Evolutionary conservation across 495 filamentous ascomycete species (phyloP), one percentile per base, ranked within the genome.

Genomic region (Aspergillus conjunctus): DNA sequence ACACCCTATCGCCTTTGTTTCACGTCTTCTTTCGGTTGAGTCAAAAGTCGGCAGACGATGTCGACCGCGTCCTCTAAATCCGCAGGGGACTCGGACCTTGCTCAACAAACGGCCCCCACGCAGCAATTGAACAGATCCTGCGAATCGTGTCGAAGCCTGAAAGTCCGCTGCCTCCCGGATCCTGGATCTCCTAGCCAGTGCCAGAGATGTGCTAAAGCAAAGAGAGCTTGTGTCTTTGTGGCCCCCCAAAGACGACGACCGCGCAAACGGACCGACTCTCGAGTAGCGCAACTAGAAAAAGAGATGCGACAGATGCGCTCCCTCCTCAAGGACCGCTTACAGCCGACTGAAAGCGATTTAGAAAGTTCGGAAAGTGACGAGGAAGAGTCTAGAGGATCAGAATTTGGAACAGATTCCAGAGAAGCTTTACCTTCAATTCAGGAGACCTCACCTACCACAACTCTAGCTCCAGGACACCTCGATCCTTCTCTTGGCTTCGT

Each of bases 281-380:
- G 91, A 15, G 91, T 96, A 9, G 89, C 91, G 4, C 91, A 96
- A 75, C 78, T 96, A 26, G 92, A 96, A 73, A 91, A 85, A 76
- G 93, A 92, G 75, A 91, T 96, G 68, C 89, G 92, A 67, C 86
- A 73, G 65, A 79, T 79, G 76, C 75, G 75, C 44, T 74, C 76
- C 11, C 65, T 76, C 22, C 66, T 79, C n/a, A 77, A 77, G 53
- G 72, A 68, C 57, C 70, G 73, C 3, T 66, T 76, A 30, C 68
- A 61, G 0, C 11, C 44, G n/a, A 68, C 73, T 46, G 73, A 77
- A 32, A 73, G 68, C 22, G 72, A 69, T 31, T 66, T 63, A n/a
- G 71, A 73, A 26, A 73, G 69, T 10, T 57, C 62, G 14, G 68
- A 66, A 11, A 71, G 64, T 11, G 75, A 74, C 26, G 58, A 65